Conservation (phyloP, 371 early-diverging fungal genomes). For the Haplosporangium sp. region DNA sequence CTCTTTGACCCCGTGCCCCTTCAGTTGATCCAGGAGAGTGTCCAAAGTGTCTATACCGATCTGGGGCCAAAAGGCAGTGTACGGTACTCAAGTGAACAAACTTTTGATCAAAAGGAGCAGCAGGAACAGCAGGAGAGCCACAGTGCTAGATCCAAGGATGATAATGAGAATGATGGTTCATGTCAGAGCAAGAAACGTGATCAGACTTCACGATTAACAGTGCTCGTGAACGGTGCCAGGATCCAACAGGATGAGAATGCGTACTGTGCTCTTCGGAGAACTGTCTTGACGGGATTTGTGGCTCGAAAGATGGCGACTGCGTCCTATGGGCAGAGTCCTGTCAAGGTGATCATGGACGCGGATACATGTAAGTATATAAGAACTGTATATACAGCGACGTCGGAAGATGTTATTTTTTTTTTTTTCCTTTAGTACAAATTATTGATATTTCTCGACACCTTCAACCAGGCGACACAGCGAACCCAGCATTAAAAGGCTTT, state of each 20-base stretch:
- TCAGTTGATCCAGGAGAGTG: slow-evolving; percentile 13
- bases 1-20: slow-evolving; percentile 33
- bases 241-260: slow-evolving; percentile 25
- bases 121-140: not conserved
- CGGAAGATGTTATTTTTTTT: not conserved
- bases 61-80: not conserved
- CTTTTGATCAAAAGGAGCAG: not conserved
- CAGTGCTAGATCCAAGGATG: not conserved
- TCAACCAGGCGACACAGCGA: not conserved
- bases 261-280: slow-evolving; percentile 25
- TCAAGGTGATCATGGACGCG: slow-evolving; percentile 14
- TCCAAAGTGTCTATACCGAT: not conserved
- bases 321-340: not conserved
- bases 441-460: not conserved
- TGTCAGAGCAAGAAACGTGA: not conserved
- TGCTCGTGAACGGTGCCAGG: slow-evolving; percentile 28
- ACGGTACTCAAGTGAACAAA: not conserved
- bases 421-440: not conserved
- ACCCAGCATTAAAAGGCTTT: not conserved
- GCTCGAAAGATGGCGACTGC: slow-evolving; percentile 16
- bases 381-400: too few species aligned
- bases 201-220: not conserved
- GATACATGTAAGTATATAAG: too few species aligned
- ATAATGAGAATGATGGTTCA: slow-evolving; percentile 1
- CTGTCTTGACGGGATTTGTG: slow-evolving; percentile 15